These are phyloP conservation scores for Alternaria triticina DNA, from an alignment of 2,329 filamentous ascomycete genomes.

Conservation along the genomic window DNA sequence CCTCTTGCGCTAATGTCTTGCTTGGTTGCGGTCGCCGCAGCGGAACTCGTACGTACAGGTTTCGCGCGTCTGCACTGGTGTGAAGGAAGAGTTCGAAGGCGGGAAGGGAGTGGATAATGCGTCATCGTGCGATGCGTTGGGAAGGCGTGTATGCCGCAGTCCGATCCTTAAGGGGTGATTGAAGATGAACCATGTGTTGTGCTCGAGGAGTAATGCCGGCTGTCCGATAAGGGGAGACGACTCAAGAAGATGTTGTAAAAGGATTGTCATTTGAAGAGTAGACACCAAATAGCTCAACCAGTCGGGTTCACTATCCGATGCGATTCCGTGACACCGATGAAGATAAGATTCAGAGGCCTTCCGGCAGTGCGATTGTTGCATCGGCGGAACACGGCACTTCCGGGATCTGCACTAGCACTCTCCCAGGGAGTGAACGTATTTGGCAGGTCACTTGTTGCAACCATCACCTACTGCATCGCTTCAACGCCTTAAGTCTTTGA, in stretches of 20 bases:
- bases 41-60: not conserved
- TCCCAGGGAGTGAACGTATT: slow-evolving; percentile 9
- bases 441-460: not conserved
- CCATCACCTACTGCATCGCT: not conserved
- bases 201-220: not conserved
- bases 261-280: not conserved
- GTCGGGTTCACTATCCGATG: not conserved
- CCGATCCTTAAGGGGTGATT: not conserved
- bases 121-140: not conserved
- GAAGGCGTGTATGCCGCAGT: not conserved
- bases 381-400: not conserved
- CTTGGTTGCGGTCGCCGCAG: not conserved
- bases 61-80: not conserved
- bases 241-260: not conserved
- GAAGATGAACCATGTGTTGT: not conserved
- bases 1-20: not conserved
- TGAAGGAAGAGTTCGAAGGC: not conserved
- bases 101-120: not conserved
- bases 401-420: slow-evolving; percentile 3
- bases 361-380: not conserved
- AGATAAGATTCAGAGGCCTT: not conserved
- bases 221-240: not conserved
- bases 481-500: not conserved
- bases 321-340: not conserved
- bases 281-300: not conserved